Conservation (phyloP, 163 green algal genomes). For the Prototheca cutis region DNA sequence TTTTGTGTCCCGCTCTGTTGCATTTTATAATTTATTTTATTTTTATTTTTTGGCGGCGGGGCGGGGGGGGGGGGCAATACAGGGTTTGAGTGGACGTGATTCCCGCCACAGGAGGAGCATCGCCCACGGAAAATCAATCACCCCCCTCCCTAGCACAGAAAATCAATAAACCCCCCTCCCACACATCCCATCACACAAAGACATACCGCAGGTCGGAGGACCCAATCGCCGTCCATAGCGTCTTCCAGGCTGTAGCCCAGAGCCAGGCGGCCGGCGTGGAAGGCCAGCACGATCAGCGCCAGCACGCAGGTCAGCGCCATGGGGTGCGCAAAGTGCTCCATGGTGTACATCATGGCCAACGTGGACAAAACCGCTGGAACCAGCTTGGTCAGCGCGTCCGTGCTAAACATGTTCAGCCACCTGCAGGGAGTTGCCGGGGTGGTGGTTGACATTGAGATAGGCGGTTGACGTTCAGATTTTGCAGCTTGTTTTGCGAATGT, state of each 20-base stretch:
- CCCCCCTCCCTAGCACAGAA: too few species aligned
- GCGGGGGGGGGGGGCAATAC: too few species aligned
- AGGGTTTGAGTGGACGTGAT: too few species aligned
- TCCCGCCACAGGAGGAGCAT: too few species aligned
- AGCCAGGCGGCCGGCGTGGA: constrained; percentile 42
- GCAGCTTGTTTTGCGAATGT: too few species aligned
- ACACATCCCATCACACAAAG: not conserved
- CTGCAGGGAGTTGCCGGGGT: too few species aligned
- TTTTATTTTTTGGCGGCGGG: too few species aligned
- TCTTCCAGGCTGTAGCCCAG: constrained; percentile 38
- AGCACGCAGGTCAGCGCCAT: constrained; percentile 55
- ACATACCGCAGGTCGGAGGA: constrained; percentile 42
- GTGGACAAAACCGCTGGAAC: constrained; percentile 37
- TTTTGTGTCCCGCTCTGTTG: constrained; percentile 7
- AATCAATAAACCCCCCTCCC: too few species aligned
- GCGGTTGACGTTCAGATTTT: too few species aligned
- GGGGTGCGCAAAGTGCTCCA: constrained; percentile 38
- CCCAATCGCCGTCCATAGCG: constrained; percentile 51
- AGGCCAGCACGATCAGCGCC: constrained; percentile 39
- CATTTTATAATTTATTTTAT: too few species aligned
- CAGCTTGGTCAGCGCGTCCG: constrained; percentile 45
- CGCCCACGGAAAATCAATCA: too few species aligned
- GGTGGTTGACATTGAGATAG: too few species aligned
- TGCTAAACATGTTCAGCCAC: constrained; percentile 34
- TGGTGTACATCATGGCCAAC: constrained; percentile 36